Evolutionary conservation across 2,329 filamentous ascomycete species (phyloP).

Genomic region (Neonectria faginata): DNA sequence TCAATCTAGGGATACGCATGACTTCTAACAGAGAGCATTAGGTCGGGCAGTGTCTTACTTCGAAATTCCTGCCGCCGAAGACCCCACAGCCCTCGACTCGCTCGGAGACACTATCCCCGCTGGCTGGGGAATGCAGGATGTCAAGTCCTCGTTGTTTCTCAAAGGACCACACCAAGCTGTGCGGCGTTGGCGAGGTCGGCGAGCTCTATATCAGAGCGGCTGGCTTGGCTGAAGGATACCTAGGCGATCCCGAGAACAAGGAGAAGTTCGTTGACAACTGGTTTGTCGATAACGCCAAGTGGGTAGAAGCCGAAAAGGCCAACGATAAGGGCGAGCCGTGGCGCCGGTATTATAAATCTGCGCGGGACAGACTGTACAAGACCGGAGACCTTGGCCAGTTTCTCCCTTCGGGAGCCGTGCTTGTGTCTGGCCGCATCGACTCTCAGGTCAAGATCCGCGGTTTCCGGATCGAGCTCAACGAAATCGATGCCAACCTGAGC

Average conservation of each 20-base stretch:
- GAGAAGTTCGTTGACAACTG: conserved; percentile 87
- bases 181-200: conserved; percentile 83
- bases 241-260: conserved; percentile 69
- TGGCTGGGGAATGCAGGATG: conserved; percentile 87
- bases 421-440: conserved; percentile 10
- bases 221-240: conserved; percentile 86
- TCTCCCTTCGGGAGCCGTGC: conserved; percentile 57
- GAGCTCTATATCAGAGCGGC: conserved; percentile 87
- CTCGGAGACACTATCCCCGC: conserved; percentile 80
- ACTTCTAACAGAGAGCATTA: no score
- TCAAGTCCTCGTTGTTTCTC: conserved; percentile 89
- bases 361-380: conserved; percentile 85
- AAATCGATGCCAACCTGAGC: conserved; percentile 88
- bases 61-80: no score
- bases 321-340: conserved; percentile 75
- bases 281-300: conserved; percentile 82
- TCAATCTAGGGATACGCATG: no score
- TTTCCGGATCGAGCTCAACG: conserved; percentile 93
- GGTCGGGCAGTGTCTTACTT: no score
- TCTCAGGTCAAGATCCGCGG: conserved; percentile 96
- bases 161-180: conserved; percentile 74
- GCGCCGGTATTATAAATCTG: conserved; percentile 82
- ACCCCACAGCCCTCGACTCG: conserved; percentile 58
- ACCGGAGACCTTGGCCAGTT: conserved; percentile 78
- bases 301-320: conserved; percentile 73